Evolutionary conservation across 306 rosid genomes (phyloP).

Genomic region (Pyrus bretschneideri): DNA sequence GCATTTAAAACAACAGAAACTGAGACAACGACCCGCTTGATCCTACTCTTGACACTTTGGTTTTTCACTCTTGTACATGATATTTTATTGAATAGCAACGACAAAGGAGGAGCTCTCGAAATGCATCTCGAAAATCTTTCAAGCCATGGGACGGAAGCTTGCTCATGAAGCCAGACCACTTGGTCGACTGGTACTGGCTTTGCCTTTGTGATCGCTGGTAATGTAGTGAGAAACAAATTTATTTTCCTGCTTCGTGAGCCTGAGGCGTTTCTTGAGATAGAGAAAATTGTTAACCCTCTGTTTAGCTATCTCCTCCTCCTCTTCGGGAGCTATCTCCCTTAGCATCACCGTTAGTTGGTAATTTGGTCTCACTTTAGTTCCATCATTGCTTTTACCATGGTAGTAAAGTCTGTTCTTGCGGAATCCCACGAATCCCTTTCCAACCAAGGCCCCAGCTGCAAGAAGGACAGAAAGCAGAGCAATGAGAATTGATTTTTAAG

Average conservation of each 20-base stretch:
- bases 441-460: conserved; percentile 77
- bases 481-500: too few species aligned
- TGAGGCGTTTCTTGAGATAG: conserved; percentile 50
- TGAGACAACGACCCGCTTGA: too few species aligned
- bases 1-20: too few species aligned
- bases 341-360: conserved; percentile 69
- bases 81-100: too few species aligned
- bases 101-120: too few species aligned
- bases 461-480: background rate
- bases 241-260: conserved; percentile 27
- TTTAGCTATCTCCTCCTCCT: conserved; percentile 75
- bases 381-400: conserved; percentile 43
- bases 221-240: conserved; percentile 78
- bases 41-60: too few species aligned
- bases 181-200: conserved; percentile 17
- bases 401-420: conserved; percentile 32
- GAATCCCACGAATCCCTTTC: conserved; percentile 50
- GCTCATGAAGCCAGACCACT: background rate
- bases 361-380: conserved; percentile 48
- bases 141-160: too few species aligned
- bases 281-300: conserved; percentile 60
- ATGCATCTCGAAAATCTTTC: too few species aligned
- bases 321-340: conserved; percentile 77
- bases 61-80: too few species aligned
- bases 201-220: conserved; percentile 64